Evolutionary conservation across 306 rosid genomes (phyloP), one percentile per base, ranked within the genome.

Genomic region (Medicago arabica): DNA sequence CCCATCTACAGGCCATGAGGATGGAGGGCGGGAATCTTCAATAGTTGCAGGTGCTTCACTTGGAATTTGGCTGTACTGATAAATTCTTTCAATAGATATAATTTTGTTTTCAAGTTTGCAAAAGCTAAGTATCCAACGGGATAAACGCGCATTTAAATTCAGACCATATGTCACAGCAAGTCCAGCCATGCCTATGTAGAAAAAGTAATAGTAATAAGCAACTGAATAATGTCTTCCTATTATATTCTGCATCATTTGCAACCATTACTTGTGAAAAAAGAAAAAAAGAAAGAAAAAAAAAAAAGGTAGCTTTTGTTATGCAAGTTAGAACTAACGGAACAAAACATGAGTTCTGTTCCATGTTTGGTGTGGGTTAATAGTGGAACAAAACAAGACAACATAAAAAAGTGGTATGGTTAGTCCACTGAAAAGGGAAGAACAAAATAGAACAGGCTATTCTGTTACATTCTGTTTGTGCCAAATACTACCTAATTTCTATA

Each of bases 51-150:
- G 97, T 74, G 97, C 99, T 80, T 95, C 99, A 44, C 91, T 66
- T 25, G 97, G 90, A 82, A 95, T 95, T 87, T 95, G 92, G 81
- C 98, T 90, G 87, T 95, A 90, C 83, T 95, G 99, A 75, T 95
- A 95, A 75, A 95, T 95, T 85, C 99, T 95, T 75, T 95, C 99
- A 21, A 92, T 92, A 38, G 99, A 95, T 64, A 95, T 95, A 70
- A 95, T 95, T 81, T 95, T 92, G 81, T 95, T 95, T 84, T 95
- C 99, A 66, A 95, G 99, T 86, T 95, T 95, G 87, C 99, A 95
- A 82, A 95, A 95, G 91, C 99, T 95, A 75, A 95, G 98, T 76
- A 95, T 92, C 99, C 99, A 95, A 62, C 99, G 88, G n/a, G 99
- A 95, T 61, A 95, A 67, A 62, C 99, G 97, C 28, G 98, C 99